phyloP scores from a whole-genome alignment of 768 basidiomycete species.

The Suillus spraguei region DNA sequence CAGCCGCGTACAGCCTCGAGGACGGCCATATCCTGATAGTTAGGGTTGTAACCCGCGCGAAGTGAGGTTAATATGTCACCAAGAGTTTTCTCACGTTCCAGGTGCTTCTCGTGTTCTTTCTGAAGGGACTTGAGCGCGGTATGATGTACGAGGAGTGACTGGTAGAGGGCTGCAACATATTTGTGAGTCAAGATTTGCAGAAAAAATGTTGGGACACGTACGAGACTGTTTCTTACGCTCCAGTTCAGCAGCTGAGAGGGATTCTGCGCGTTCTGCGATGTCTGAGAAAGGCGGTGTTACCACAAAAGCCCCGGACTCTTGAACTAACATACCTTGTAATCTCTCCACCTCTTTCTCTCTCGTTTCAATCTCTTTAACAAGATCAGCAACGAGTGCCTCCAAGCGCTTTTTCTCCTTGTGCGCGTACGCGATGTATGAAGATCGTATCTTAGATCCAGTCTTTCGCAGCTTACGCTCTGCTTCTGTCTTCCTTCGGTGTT shows the following conservation, averaged over 20 bases:
- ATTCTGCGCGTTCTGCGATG: constrained; percentile 77
- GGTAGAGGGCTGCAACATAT: constrained; percentile 69
- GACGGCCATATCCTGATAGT: constrained; percentile 99
- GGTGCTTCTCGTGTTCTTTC: constrained; percentile 67
- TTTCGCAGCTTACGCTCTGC: constrained; percentile 78
- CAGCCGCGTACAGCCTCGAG: constrained; percentile 95
- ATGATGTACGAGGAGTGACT: constrained; percentile 71
- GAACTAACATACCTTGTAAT: constrained; percentile 56
- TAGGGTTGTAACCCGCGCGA: constrained; percentile 90
- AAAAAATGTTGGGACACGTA: constrained; percentile 39
- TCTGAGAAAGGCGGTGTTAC: constrained; percentile 43
- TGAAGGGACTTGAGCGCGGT: constrained; percentile 77
- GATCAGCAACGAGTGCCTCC: constrained; percentile 58
- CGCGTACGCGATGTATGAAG: constrained; percentile 85
- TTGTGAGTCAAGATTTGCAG: constrained; percentile 8
- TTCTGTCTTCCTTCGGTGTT: constrained; percentile 64
- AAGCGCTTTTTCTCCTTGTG: constrained; percentile 87
- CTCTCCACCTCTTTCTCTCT: constrained; percentile 74
- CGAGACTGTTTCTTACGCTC: constrained; percentile 88
- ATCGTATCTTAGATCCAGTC: constrained; percentile 90
- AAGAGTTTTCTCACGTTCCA: constrained; percentile 76
- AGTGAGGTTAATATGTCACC: constrained; percentile 83
- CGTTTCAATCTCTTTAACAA: constrained; percentile 58
- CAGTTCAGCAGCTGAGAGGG: constrained; percentile 74
- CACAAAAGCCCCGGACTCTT: not conserved